Evolutionary conservation across 805 yeast genomes (phyloP).

Genomic region (Saccharomyces kudriavzevii): DNA sequence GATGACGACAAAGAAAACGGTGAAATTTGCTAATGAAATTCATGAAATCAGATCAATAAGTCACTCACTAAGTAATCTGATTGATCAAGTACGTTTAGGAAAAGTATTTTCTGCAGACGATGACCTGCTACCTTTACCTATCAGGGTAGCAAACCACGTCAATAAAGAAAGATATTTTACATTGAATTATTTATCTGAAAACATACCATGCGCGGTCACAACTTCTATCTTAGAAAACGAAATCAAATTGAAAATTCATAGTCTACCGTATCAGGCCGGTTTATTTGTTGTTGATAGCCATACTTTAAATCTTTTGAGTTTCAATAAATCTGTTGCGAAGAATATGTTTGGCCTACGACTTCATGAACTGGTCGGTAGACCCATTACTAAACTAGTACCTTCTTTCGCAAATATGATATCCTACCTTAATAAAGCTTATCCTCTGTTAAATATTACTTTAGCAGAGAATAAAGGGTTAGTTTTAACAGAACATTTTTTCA

Average conservation of each 20-base stretch:
- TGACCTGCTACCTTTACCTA: slow-evolving; percentile 22
- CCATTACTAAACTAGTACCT: slow-evolving; percentile 56
- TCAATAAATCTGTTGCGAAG: slow-evolving; percentile 69
- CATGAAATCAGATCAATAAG: slow-evolving; percentile 14
- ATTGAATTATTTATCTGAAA: slow-evolving; percentile 36
- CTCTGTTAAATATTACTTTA: slow-evolving; percentile 30
- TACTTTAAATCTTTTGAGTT: slow-evolving; percentile 49
- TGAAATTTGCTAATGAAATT: slow-evolving; percentile 15
- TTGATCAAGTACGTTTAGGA: slow-evolving; percentile 21
- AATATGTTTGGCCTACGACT: slow-evolving; percentile 67
- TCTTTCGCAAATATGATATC: slow-evolving; percentile 38
- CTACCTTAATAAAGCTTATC: slow-evolving; percentile 27
- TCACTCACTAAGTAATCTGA: slow-evolving; percentile 14
- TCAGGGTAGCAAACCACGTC: slow-evolving; percentile 36
- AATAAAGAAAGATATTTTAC: slow-evolving; percentile 62
- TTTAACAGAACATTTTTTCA: slow-evolving; percentile 81
- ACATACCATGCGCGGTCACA: slow-evolving; percentile 68
- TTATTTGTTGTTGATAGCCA: slow-evolving; percentile 58
- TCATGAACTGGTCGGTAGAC: slow-evolving; percentile 34
- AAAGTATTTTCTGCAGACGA: slow-evolving; percentile 14
- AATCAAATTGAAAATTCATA: slow-evolving; percentile 55
- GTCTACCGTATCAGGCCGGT: slow-evolving; percentile 83
- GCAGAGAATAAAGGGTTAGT: slow-evolving; percentile 55
- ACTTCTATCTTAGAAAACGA: slow-evolving; percentile 46
- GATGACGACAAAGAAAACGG: slow-evolving; percentile 9